phyloP scores from a whole-genome alignment of 2,329 filamentous ascomycete genomes.

The Trichoderma sp. region DNA sequence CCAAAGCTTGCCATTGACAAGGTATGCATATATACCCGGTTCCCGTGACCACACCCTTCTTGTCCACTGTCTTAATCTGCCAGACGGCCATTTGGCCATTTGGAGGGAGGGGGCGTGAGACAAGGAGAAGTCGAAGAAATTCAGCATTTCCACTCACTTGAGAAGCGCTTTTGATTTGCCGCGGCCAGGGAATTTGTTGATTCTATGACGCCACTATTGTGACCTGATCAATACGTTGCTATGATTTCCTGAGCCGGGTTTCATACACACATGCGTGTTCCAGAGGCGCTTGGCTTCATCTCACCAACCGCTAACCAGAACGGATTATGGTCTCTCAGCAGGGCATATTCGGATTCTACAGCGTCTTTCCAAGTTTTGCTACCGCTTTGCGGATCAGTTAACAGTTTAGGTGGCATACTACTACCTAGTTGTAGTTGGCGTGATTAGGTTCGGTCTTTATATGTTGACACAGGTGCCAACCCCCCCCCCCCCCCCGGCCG shows the following conservation, averaged over 20 bases:
- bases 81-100: neutral
- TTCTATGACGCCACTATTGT: slow-evolving; percentile 7
- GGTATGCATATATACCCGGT: slow-evolving; percentile 11
- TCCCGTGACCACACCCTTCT: slow-evolving; percentile 8
- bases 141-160: neutral
- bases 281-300: slow-evolving; percentile 10
- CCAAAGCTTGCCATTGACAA: slow-evolving; percentile 7
- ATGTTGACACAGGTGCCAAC: neutral
- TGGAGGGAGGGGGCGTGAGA: slow-evolving; percentile 6
- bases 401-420: neutral
- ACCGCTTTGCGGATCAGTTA: neutral
- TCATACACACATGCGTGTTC: neutral
- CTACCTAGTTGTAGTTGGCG: neutral
- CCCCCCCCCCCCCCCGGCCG: slow-evolving; percentile 1
- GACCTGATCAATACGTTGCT: neutral
- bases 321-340: neutral
- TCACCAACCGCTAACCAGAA: neutral
- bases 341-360: neutral
- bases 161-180: neutral
- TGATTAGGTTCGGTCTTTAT: neutral
- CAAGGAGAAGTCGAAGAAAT: neutral
- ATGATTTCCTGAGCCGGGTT: neutral
- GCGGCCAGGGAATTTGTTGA: neutral
- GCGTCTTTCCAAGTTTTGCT: neutral
- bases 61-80: slow-evolving; percentile 4